phyloP scores from a whole-genome alignment of 306 rosid genomes.

The Malus domestica region DNA sequence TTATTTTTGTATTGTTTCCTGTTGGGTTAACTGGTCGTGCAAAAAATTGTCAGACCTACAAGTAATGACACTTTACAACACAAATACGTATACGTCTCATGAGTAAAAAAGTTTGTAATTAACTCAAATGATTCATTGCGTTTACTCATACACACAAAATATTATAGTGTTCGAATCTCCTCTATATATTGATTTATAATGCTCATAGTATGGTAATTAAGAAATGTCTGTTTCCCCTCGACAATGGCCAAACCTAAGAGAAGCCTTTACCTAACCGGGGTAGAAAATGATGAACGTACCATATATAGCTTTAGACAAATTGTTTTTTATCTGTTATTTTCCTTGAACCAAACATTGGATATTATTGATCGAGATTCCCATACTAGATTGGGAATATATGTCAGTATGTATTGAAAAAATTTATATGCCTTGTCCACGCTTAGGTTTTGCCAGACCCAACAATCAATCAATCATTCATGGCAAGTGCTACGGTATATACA shows the following conservation, averaged over 20 bases:
- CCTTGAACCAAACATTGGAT: constrained; percentile 14
- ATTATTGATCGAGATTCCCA: constrained; percentile 25
- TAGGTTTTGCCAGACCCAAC: constrained; percentile 15
- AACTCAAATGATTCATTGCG: too few species aligned
- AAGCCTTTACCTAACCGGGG: not conserved
- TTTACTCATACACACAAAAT: too few species aligned
- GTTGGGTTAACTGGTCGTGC: too few species aligned
- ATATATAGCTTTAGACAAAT: not conserved
- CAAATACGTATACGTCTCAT: not conserved
- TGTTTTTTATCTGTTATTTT: constrained; percentile 1
- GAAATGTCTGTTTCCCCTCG: not conserved
- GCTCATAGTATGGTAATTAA: not conserved
- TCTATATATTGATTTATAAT: not conserved
- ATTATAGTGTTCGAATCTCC: not conserved
- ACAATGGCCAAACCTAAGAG: not conserved
- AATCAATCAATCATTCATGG: constrained; percentile 9
- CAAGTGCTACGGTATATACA: not conserved
- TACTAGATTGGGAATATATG: constrained; percentile 19
- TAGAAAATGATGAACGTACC: not conserved
- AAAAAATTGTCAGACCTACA: too few species aligned
- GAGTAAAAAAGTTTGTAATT: too few species aligned
- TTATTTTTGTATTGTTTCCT: too few species aligned
- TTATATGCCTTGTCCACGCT: constrained; percentile 21
- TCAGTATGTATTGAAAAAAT: constrained; percentile 16
- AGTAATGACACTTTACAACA: not conserved